Base-by-base conservation (phyloP, 768 basidiomycete genomes). In the Boletus pseudo-olivaceus region DNA sequence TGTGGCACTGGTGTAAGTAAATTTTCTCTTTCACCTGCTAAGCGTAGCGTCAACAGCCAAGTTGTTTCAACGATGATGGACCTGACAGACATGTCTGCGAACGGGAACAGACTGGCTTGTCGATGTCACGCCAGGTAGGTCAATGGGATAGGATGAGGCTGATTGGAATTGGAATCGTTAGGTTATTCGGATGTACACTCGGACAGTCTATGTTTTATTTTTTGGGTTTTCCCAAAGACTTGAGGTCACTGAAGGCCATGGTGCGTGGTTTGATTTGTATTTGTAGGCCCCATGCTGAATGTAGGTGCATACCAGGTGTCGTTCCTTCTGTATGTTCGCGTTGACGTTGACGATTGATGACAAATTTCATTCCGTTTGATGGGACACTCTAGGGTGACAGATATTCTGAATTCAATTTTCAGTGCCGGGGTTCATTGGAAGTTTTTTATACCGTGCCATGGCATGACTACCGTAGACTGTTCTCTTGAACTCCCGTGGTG, bases 191-290 rank as follows among this genome's bases (percentile, higher is more conserved):
- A 5, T 61, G 59, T 20, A 52, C 49, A 14, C 6, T 61, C 0
- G 59, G 59, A 2, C 59, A 56, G 33, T 45, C 41, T 15, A 29
- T 49, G 4, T 49, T 56, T 42, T 61, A 61, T 15, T 57, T 47
- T 29, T 42, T 15, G 10, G 47, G 40, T 26, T 59, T 59, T 33
- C 52, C 58, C 7, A 33, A 15, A 7, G 59, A 60, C 26, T 15
- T 52, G 3, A 49, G 27, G 26, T 29, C 50, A 8, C 17, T 60
- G 47, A 61, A 60, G 15, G 19, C 12, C 0, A 5, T 48, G 58
- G 59, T 60, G 9, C 38, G 53, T 39, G 6, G 7, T 23, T 43
- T 19, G 6, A 23, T 27, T 14, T 11, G 1, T 20, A 1, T 9
- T 17, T 5, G 20, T 27, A 12, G 12, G 4, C 5, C 14, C 23